Evolutionary conservation across 495 filamentous ascomycete genomes (phyloP).

Genomic region (Daldinia decipiens): DNA sequence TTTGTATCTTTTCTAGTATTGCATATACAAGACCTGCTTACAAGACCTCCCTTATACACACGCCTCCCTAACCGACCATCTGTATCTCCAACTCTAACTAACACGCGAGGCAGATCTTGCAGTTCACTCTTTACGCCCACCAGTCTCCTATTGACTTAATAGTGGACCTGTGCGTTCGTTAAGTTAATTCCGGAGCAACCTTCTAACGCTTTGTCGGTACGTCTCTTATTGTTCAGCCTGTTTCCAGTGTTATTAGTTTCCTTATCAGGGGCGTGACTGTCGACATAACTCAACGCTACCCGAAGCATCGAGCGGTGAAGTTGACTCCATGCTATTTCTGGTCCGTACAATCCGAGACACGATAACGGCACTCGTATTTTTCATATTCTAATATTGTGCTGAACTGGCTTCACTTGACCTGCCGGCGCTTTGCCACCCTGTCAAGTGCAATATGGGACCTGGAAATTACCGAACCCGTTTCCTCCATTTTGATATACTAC

Average conservation of each 20-base stretch:
- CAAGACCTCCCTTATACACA: not conserved
- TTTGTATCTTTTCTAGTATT: slow-evolving; percentile 19
- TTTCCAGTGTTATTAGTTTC: slow-evolving; percentile 39
- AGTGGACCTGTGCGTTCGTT: slow-evolving; percentile 35
- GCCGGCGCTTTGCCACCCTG: slow-evolving; percentile 14
- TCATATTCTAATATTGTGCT: slow-evolving; percentile 23
- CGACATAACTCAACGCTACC: slow-evolving; percentile 25
- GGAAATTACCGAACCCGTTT: slow-evolving; percentile 13
- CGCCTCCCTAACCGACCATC: slow-evolving; percentile 11
- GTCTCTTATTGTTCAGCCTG: slow-evolving; percentile 46
- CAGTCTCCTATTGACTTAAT: slow-evolving; percentile 27
- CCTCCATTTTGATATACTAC: slow-evolving; percentile 6
- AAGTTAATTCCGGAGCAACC: slow-evolving; percentile 32
- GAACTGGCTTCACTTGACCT: slow-evolving; percentile 9
- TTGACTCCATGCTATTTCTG: slow-evolving; percentile 24
- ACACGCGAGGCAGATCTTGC: slow-evolving; percentile 41
- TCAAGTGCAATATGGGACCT: slow-evolving; percentile 24
- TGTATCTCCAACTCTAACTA: slow-evolving; percentile 13
- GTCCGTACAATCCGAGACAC: slow-evolving; percentile 30
- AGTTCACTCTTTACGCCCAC: slow-evolving; percentile 21
- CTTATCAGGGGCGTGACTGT: slow-evolving; percentile 32
- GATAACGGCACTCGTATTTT: slow-evolving; percentile 36
- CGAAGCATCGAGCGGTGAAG: slow-evolving; percentile 41
- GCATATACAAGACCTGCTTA: slow-evolving; percentile 16
- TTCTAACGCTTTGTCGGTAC: slow-evolving; percentile 43